Evolutionary conservation across 2,329 filamentous ascomycete genomes (phyloP).

Genomic region (Waltergamsia citrina): DNA sequence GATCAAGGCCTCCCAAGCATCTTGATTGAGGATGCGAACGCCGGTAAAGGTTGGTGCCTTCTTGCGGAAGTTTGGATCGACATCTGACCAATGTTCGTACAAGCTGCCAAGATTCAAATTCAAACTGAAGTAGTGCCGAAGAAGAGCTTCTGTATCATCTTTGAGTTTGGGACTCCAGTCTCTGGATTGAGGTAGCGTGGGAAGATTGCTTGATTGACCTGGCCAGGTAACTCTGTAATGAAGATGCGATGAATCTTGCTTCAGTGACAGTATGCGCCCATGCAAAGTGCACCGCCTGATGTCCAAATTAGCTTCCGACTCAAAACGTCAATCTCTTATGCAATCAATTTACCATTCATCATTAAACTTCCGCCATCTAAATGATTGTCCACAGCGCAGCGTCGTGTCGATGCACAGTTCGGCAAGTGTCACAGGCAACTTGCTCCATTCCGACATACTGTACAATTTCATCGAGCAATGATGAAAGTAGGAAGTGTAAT

Average conservation of each 20-base stretch:
- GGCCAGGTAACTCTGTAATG: slow-evolving; percentile 70
- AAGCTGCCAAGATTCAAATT: slow-evolving; percentile 63
- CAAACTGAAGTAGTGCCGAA: slow-evolving; percentile 84
- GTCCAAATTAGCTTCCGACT: neutral
- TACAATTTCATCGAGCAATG: slow-evolving; percentile 25
- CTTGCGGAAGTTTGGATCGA: slow-evolving; percentile 81
- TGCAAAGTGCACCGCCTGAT: slow-evolving; percentile 70
- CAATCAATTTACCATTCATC: slow-evolving; percentile 74
- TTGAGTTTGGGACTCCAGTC: slow-evolving; percentile 32
- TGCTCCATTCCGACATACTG: slow-evolving; percentile 71
- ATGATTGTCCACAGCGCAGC: slow-evolving; percentile 89
- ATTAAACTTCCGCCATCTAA: slow-evolving; percentile 81
- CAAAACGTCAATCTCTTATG: too few relatives aligned
- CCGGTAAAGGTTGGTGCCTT: slow-evolving; percentile 83
- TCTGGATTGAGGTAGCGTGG: slow-evolving; percentile 5
- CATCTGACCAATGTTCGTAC: slow-evolving; percentile 79
- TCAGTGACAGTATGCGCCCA: slow-evolving; percentile 75
- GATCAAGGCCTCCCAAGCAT: slow-evolving; percentile 90
- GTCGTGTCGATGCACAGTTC: slow-evolving; percentile 95
- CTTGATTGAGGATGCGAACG: slow-evolving; percentile 85
- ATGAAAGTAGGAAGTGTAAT: too few relatives aligned
- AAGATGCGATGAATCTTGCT: slow-evolving; percentile 69
- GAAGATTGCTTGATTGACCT: slow-evolving; percentile 9
- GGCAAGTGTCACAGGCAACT: slow-evolving; percentile 69
- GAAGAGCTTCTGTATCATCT: slow-evolving; percentile 64